Base-by-base conservation (phyloP, 2,329 filamentous ascomycete genomes). In the Lecanoromycetidae sp. region DNA sequence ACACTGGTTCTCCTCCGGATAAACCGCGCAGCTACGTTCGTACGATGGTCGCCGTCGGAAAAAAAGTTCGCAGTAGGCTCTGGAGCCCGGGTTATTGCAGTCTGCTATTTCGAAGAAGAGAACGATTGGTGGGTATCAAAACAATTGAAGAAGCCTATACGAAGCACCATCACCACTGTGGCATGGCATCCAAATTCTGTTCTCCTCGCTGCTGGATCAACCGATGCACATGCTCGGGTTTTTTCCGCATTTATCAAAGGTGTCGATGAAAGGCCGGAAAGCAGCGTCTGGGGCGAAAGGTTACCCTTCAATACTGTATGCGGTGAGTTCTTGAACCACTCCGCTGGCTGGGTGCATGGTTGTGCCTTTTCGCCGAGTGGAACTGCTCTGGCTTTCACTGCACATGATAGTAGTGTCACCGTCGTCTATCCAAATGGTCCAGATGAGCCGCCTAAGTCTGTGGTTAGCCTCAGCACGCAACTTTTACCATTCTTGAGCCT, bases 111-210 rank as follows among this genome's bases (percentile, higher is more conserved):
- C 58, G 91, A 98, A 63, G 86, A 94, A 64, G 91, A 98, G 67
- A 95, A 98, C 67, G 88, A 98, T 71, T 98, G 91, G 91, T 98
- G 91, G 91, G 90, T 98, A 34, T 95, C 88, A 30, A 98, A 98
- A 75, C 91, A 98, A 68, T 70, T 98, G 61, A 96, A 96, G 79
- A 98, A 96, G 76, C 91, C 91, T 17, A 94, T 98, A 59, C 84
- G 90, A 56, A 94, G 87, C 64, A 98, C 91, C 48, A 90, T 98
- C 59, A 96, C 91, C 47, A 87, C 84, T 13, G 79, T 98, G 36
- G 82, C 83, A 48, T 98, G 91, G 91, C 91, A 98, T 66, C 91
- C 91, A 29, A 98, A 98, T 73, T 93, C 85, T 8, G 91, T 98
- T 13, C 77, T 98, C 26, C 74, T 98, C 20, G 91, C 90, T 13